Base-by-base conservation (phyloP, 805 yeast species). In the Tetrapisispora phaffii region DNA sequence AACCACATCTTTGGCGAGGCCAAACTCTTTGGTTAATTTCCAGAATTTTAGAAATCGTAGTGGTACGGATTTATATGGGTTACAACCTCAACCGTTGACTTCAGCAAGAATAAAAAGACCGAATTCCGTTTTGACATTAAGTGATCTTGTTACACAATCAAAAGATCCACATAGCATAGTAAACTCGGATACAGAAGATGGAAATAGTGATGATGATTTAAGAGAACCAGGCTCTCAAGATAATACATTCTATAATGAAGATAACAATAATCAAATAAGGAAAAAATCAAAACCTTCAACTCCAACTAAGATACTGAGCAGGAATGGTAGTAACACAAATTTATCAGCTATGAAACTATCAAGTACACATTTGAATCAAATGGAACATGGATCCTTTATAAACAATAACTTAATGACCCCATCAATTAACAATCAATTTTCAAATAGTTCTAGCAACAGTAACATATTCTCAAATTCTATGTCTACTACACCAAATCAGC, bases 271-370 rank as follows among this genome's bases (percentile, higher is more conserved):
- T 32, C 50, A 48, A 20, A 46, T 58, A 7, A 54, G 60, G 35
- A 58, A 59, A 45, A 59, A 50, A 39, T 59, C 64, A 12, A 54
- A 54, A 39, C 52, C 62, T 1, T 47, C 58, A 0, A 60, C 62
- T 3, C 65, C 65, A 12, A 54, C 56, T 2, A 38, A 48, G 19
- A 44, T 40, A 17, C 26, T 56, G 21, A 59, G 62, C 41, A 51
- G 63, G 32, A 52, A 57, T 15, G 42, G 51, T n/a, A 59, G 62
- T 42, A 41, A 47, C 32, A 48, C 55, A 2, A 56, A 48, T 41
- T 35, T 59, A 24, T 28, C 37, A 15, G 10, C 22, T 16, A 4
- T 24, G 22, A 28, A 29, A 16, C 12, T 10, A 15, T 28, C 34
- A 7, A 35, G 31, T 23, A 16, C 10, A 10, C 28, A 13, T 36